Evolutionary conservation across 2,329 filamentous ascomycete genomes (phyloP).

Genomic region (Alternaria sp.): DNA sequence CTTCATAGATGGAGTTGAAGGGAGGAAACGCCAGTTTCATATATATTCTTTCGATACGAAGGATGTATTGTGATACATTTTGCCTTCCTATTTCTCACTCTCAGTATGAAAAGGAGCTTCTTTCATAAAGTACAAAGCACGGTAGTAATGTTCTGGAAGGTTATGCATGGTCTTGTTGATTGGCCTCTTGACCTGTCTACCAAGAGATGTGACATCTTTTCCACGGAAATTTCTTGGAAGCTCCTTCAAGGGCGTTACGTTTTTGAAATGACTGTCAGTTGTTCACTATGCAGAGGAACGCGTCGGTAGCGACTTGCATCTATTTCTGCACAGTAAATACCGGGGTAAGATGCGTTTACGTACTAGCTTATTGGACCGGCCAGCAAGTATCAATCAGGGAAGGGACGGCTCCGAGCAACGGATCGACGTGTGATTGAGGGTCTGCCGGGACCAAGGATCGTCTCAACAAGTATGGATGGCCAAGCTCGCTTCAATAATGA

Average conservation of each 20-base stretch:
- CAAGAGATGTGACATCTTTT: not conserved
- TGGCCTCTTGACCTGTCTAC: not conserved
- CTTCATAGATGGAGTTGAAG: not conserved
- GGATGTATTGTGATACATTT: not conserved
- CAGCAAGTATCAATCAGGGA: not conserved
- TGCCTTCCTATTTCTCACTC: not conserved
- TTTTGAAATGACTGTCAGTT: not conserved
- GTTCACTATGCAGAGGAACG: not conserved
- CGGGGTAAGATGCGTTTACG: not conserved
- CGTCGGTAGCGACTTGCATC: not conserved
- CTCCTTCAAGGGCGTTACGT: not conserved
- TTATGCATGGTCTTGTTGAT: not conserved
- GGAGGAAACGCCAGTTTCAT: not conserved
- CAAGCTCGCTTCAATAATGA: not conserved
- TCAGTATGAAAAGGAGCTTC: not conserved
- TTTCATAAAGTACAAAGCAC: not conserved
- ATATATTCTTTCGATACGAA: not conserved
- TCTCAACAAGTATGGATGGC: not conserved
- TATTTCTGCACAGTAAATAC: not conserved
- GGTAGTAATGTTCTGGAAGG: constrained; percentile 1
- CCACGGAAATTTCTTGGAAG: not conserved
- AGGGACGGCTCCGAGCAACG: not conserved
- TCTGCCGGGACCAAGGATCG: not conserved
- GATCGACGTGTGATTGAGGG: not conserved
- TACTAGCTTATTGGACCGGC: not conserved